Base-by-base conservation (phyloP, 176 grass and related monocot species). In the Triticum aestivum region DNA sequence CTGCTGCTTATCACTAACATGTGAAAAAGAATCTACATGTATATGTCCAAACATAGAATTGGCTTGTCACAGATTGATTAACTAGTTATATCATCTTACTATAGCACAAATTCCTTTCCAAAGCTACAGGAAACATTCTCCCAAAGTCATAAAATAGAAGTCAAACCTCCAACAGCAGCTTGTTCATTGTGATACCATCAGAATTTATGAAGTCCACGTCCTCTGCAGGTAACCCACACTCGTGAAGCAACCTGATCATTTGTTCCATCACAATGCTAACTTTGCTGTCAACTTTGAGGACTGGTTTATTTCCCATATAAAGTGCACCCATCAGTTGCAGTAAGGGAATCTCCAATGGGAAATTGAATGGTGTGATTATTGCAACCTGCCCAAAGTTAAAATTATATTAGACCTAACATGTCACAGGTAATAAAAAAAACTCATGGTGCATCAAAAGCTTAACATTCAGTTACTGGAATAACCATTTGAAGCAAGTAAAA, bases 261-360 rank as follows among this genome's bases (percentile, higher is more conserved):
- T 98, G 93, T 75, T 98, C 97, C 97, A 98, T 98, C 77, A 98
- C 97, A 82, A 98, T 91, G 82, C 93, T 96, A 91, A 98, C 97
- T 87, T 98, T 98, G 90, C 93, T 98, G 88, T 98, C 97, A 86
- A 98, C 97, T 94, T 98, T 98, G 38, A 98, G 87, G 35, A 92
- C 84, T 30, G 97, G 97, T 89, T 98, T 98, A 85, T 98, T 98
- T 75, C 97, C 97, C 97, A 96, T 98, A 37, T 98, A 98, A 32
- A 98, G 90, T 51, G 97, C 97, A 79, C 97, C 96, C 96, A 98
- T 96, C 21, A 98, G 49, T 94, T 98, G 96, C 79, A 98, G 82
- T n/a, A 94, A 69, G 1, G 96, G 93, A 38, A 98, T 98, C 84
- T 98, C 96, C 72, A 98, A 67, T 13, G 96, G 96, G 72, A 96